phyloP scores from a whole-genome alignment of 768 basidiomycete species.

The Tricholoma sp. region DNA sequence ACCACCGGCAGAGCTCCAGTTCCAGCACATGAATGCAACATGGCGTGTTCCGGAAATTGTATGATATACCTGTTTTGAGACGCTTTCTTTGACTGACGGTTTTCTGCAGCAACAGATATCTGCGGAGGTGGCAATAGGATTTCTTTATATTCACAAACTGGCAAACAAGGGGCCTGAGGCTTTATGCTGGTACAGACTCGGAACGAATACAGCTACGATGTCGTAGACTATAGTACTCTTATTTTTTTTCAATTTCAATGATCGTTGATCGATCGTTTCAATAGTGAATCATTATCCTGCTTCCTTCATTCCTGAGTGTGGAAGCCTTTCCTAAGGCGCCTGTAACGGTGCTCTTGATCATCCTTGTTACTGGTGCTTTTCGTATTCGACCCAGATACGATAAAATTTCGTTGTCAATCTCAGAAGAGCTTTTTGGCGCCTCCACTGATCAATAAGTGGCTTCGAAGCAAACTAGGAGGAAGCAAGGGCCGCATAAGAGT shows the following conservation, averaged over 20 bases:
- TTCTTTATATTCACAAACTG: constrained; percentile 6
- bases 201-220: neutral
- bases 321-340: too few relatives aligned
- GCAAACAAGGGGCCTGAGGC: neutral
- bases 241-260: neutral
- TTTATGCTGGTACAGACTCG: neutral
- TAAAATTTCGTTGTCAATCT: too few relatives aligned
- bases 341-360: too few relatives aligned
- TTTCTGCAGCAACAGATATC: constrained; percentile 19
- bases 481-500: too few relatives aligned
- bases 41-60: constrained; percentile 28
- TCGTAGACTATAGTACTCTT: neutral
- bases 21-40: constrained; percentile 23
- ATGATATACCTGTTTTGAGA: constrained; percentile 5
- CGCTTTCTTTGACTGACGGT: neutral
- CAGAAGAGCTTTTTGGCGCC: too few relatives aligned
- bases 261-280: too few relatives aligned
- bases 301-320: too few relatives aligned
- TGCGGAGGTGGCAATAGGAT: constrained; percentile 27
- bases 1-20: constrained; percentile 13
- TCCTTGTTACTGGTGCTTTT: too few relatives aligned
- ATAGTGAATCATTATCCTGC: too few relatives aligned
- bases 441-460: too few relatives aligned
- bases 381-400: too few relatives aligned
- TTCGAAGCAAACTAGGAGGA: too few relatives aligned